phyloP scores from a whole-genome alignment of 768 basidiomycete genomes.

The Lepiota subincarnata region DNA sequence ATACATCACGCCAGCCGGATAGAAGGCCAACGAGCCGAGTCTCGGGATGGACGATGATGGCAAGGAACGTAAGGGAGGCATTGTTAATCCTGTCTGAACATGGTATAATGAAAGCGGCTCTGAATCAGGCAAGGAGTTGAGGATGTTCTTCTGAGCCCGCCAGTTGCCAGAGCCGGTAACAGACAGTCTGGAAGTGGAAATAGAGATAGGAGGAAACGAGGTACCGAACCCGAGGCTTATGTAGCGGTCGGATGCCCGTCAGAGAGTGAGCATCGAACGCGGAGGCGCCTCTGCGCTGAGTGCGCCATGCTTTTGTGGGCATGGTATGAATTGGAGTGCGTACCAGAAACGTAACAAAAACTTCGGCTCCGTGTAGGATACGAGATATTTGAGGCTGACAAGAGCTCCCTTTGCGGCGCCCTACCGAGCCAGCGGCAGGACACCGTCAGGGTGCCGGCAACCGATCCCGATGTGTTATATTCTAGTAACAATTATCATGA shows the following conservation, averaged over 20 bases:
- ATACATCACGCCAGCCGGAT: conserved; percentile 73
- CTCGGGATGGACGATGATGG: conserved; percentile 48
- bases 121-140: conserved; percentile 43
- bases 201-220: not conserved
- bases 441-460: no score
- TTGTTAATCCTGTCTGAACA: conserved; percentile 41
- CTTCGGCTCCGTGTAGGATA: no score
- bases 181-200: conserved; percentile 35
- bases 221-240: conserved; percentile 49
- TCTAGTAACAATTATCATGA: no score
- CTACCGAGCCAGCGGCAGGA: no score
- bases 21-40: conserved; percentile 56
- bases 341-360: no score
- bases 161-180: conserved; percentile 46
- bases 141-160: conserved; percentile 52
- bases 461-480: no score
- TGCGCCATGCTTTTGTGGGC: conserved; percentile 58
- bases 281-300: conserved; percentile 69
- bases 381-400: no score
- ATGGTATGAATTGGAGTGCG: no score
- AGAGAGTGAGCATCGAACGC: conserved; percentile 85
- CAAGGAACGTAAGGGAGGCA: conserved; percentile 36
- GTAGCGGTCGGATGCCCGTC: conserved; percentile 79
- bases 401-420: no score
- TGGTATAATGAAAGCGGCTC: conserved; percentile 32